A percentile compares a stretch with the other conserved stretches of the same genome.
Conservation (phyloP, 2,329 filamentous ascomycete genomes). For the Ambrosiella xylebori region DNA sequence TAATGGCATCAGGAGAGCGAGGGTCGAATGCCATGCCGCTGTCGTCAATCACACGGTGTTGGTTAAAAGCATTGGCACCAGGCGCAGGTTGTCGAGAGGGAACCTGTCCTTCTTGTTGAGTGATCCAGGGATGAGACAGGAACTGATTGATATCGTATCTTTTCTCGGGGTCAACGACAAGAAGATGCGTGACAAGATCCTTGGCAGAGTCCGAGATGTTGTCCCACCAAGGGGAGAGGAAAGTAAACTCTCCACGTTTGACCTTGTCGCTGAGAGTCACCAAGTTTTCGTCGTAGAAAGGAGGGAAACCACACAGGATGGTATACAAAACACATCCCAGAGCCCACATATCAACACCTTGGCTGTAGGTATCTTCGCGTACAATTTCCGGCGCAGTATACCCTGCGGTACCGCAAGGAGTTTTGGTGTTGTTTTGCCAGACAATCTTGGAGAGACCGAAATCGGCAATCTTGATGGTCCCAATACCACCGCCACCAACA, state of each 20-base stretch:
- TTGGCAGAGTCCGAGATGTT: conserved; percentile 91
- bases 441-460: conserved; percentile 96
- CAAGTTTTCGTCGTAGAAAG: conserved; percentile 97
- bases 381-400: conserved; percentile 98
- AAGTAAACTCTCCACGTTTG: conserved; percentile 88
- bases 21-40: conserved; percentile 66
- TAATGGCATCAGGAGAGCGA: conserved; percentile 85
- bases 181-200: conserved; percentile 79
- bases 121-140: conserved; percentile 88
- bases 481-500: conserved; percentile 75
- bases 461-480: conserved; percentile 90
- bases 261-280: conserved; percentile 96
- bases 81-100: conserved; percentile 6
- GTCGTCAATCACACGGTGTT: conserved; percentile 33
- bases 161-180: conserved; percentile 90
- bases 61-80: conserved; percentile 41
- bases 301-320: conserved; percentile 88
- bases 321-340: conserved; percentile 94
- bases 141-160: conserved; percentile 89
- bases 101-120: conserved; percentile 25
- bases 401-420: conserved; percentile 93
- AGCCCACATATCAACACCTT: conserved; percentile 99
- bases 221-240: conserved; percentile 98
- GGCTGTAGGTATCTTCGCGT: conserved; percentile 96
- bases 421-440: conserved; percentile 97